These are phyloP conservation scores for Paramyrothecium sp. DNA, from an alignment of 2,329 filamentous ascomycete genomes.

Conservation along the genomic window DNA sequence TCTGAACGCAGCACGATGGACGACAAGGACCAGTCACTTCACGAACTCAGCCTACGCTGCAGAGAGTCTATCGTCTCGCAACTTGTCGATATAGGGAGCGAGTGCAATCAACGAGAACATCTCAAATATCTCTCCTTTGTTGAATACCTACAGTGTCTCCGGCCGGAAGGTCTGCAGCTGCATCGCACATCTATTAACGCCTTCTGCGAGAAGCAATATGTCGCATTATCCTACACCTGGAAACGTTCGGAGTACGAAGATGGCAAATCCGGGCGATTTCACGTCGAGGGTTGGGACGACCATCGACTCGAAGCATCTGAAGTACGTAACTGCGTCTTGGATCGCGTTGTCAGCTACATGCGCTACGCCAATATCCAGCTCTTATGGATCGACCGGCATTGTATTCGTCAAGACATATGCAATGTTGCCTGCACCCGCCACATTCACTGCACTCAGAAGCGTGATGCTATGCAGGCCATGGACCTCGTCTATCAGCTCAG, in stretches of 20 bases:
- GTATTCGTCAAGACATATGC: slow-evolving; percentile 22
- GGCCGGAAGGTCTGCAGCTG: neutral
- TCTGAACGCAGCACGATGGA: too few relatives aligned
- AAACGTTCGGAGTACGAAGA: slow-evolving; percentile 12
- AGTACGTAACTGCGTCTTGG: slow-evolving; percentile 21
- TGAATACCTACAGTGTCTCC: slow-evolving; percentile 1
- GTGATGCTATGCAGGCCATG: slow-evolving; percentile 25
- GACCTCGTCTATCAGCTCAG: slow-evolving; percentile 29
- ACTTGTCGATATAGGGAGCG: neutral
- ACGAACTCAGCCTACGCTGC: neutral
- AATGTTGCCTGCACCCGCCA: slow-evolving; percentile 11
- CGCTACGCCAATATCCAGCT: slow-evolving; percentile 10
- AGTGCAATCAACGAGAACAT: neutral
- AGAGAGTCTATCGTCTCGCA: neutral
- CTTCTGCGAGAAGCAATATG: slow-evolving; percentile 8
- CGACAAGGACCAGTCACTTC: neutral
- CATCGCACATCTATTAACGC: slow-evolving; percentile 1
- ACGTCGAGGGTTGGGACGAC: slow-evolving; percentile 10
- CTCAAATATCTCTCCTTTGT: neutral
- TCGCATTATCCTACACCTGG: slow-evolving; percentile 22
- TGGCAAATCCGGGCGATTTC: slow-evolving; percentile 9
- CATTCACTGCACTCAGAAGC: slow-evolving; percentile 18
- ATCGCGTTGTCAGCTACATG: slow-evolving; percentile 22
- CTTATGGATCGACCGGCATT: slow-evolving; percentile 28
- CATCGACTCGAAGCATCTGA: slow-evolving; percentile 6